A percentile compares a stretch with the other conserved stretches of the same genome.
Conservation (phyloP, 192 early-diverging fungal genomes). For the Backusella luteola region DNA sequence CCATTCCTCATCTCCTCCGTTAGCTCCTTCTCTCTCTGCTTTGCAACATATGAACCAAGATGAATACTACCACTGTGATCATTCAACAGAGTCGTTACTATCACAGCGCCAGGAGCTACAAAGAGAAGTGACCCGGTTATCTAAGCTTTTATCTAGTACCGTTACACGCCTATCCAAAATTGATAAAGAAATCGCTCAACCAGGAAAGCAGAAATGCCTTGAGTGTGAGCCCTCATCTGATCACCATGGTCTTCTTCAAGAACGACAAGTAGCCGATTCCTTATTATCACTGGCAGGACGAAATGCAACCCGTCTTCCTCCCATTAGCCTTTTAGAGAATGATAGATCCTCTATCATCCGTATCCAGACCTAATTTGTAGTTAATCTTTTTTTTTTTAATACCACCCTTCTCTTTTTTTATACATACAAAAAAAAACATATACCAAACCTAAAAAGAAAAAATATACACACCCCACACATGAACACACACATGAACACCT, state of each 20-base stretch:
- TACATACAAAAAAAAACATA: neutral
- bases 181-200: slow-evolving; percentile 44
- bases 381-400: neutral
- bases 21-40: neutral
- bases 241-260: slow-evolving; percentile 7
- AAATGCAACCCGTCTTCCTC: slow-evolving; percentile 7
- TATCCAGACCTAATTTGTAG: neutral
- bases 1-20: neutral
- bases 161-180: slow-evolving; percentile 46
- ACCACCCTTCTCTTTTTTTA: neutral
- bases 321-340: neutral
- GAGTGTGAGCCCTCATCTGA: neutral
- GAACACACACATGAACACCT: neutral
- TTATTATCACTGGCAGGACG: slow-evolving; percentile 24
- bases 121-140: slow-evolving; percentile 48
- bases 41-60: neutral
- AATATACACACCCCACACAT: neutral
- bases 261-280: slow-evolving; percentile 25
- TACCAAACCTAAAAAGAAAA: slow-evolving; percentile 7
- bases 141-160: slow-evolving; percentile 44
- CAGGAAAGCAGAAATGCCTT: neutral
- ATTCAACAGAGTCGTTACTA: slow-evolving; percentile 37
- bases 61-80: slow-evolving; percentile 4
- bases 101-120: slow-evolving; percentile 52
- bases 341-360: neutral